Base-by-base conservation (phyloP, 1,139 yeast species). In the Yamadazyma blattariae region DNA sequence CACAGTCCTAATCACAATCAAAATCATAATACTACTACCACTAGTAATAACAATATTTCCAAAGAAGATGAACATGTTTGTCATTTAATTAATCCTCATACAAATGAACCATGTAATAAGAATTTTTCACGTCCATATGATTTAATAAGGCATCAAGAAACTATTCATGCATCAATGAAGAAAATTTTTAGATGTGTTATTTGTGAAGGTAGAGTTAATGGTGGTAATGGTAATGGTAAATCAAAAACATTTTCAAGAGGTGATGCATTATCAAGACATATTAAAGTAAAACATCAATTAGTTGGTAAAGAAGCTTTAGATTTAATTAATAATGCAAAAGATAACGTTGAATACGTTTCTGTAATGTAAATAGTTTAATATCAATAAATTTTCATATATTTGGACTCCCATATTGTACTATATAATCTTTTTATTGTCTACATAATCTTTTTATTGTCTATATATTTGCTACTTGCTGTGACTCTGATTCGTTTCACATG, bases 291-390 rank as follows among this genome's bases (percentile, higher is more conserved):
- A 48, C 76, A 70, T 51, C 70, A 67, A n/a, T 55, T 70, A 39
- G 62, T 59, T 23, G 76, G 76, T 14, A 52, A 64, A 38, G 74
- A 70, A 38, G 76, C 76, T 3, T 51, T 77, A 40, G 77, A 78
- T 36, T 77, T 85, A 30, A 80, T 84, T 47, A 80, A 81, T 50
- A 79, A 72, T 47, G 94, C 94, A 11, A 84, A 83, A 57, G 84
- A 77, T 47, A 77, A 84, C 54, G 88, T 83, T 35, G 92, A 83
- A 57, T 83, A 71, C 50, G 69, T 74, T 33, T 52, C 57, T 42
- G 63, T 59, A 31, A 35, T 42, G 63, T 59, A 31, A 35, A 41
- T 41, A 41, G 45, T 29, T 36, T 31, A 21, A 26, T 26, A 20
- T 19, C n/a, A n/a, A n/a, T n/a, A n/a, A 27, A 18, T 18, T 24